phyloP scores from a whole-genome alignment of 345 rosid genomes.

The Populus ilicifolia region DNA sequence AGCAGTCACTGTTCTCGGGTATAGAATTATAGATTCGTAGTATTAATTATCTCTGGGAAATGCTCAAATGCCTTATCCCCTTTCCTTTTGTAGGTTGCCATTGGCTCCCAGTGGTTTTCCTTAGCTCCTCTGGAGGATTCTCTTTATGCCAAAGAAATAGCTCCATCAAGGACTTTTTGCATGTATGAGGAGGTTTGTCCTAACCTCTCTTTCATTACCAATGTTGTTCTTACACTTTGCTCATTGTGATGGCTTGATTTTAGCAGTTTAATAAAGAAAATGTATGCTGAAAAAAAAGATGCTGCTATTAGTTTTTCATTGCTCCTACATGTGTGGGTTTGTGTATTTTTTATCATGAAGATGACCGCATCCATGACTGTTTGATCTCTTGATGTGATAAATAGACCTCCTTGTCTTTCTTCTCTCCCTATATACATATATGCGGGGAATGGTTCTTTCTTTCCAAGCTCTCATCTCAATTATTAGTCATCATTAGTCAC shows the following conservation, averaged over 20 bases:
- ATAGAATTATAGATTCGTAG: too few relatives aligned
- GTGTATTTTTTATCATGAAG: too few relatives aligned
- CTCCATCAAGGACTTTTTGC: constrained; percentile 78
- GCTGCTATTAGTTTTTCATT: too few relatives aligned
- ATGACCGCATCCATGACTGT: not conserved
- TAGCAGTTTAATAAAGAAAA: too few relatives aligned
- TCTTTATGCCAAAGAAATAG: constrained; percentile 48
- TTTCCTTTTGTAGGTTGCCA: constrained; percentile 49
- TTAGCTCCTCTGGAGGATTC: constrained; percentile 40
- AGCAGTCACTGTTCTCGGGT: too few relatives aligned
- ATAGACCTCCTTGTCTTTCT: not conserved
- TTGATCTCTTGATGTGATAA: not conserved
- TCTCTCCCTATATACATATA: too few relatives aligned
- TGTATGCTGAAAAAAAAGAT: too few relatives aligned
- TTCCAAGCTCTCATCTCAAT: not conserved
- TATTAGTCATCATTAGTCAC: not conserved
- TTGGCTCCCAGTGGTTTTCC: constrained; percentile 85
- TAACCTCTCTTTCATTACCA: constrained; percentile 3
- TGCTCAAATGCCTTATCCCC: not conserved
- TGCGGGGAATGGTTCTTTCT: not conserved
- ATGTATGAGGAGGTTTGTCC: constrained; percentile 67
- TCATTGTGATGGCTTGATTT: not conserved
- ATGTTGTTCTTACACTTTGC: not conserved
- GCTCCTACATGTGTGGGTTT: too few relatives aligned
- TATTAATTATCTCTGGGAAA: not conserved